A percentile compares a stretch with the other conserved stretches of the same genome.
Conservation (phyloP, 768 basidiomycete species). For the Leccinum rimulosum region DNA sequence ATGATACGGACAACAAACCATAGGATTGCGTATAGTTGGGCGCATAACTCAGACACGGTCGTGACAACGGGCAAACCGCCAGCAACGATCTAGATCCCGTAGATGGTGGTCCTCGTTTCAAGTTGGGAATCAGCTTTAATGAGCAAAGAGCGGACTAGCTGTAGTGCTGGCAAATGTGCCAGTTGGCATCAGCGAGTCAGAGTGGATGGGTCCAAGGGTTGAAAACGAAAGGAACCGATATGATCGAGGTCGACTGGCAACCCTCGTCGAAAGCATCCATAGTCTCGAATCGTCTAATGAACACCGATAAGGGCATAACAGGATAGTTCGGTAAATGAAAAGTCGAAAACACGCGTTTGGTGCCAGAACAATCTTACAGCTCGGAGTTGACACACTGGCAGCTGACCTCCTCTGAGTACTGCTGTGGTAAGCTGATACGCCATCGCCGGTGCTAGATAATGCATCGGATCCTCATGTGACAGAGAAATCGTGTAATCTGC, state of each 20-base stretch:
- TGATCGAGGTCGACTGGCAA: background rate
- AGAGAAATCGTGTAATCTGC: too few species aligned
- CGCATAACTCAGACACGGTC: background rate
- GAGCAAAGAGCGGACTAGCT: background rate
- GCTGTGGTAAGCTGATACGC: too few species aligned
- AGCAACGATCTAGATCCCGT: background rate
- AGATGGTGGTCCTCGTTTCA: background rate
- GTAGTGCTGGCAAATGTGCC: background rate
- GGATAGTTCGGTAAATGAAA: background rate
- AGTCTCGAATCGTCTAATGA: constrained; percentile 4
- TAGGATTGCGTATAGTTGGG: background rate
- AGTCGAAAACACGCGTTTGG: constrained; percentile 12
- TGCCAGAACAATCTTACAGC: too few species aligned
- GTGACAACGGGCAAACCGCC: background rate
- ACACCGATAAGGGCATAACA: background rate
- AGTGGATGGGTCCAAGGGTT: background rate
- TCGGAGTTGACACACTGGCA: too few species aligned
- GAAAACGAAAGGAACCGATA: background rate
- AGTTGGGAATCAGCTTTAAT: background rate
- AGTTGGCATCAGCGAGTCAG: background rate
- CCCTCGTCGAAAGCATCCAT: constrained; percentile 4
- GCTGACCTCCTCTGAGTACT: too few species aligned
- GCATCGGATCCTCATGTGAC: too few species aligned
- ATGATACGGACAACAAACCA: background rate
- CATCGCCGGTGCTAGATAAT: too few species aligned